A percentile compares a stretch with the other conserved stretches of the same genome.
Evolutionary conservation across 2,329 filamentous ascomycete species (phyloP).

Genomic region (Fusarium protoensiforme): DNA sequence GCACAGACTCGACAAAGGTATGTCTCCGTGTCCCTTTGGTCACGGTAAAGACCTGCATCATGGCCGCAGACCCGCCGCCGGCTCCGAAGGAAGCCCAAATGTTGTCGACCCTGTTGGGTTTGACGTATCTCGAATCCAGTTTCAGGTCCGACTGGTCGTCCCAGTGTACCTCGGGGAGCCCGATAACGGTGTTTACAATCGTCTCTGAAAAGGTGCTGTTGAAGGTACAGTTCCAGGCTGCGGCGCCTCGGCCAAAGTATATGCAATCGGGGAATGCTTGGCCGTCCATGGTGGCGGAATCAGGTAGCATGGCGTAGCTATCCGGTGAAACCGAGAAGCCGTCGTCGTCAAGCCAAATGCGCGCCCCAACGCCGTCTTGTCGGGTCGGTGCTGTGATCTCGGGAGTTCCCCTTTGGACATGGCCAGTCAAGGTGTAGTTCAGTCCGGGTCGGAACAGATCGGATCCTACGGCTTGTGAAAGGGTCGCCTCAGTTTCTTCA

Average conservation of each 20-base stretch:
- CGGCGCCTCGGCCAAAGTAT: not conserved
- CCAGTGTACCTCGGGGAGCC: slow-evolving; percentile 30
- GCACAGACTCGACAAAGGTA: slow-evolving; percentile 8
- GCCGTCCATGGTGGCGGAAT: fast-evolving
- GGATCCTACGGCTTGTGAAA: slow-evolving; percentile 12
- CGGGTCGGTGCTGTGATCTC: not conserved
- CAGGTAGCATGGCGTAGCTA: not conserved
- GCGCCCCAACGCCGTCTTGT: not conserved
- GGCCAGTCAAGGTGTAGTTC: slow-evolving; percentile 27
- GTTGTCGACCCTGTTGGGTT: slow-evolving; percentile 22
- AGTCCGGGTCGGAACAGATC: slow-evolving; percentile 17
- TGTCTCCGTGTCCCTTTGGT: slow-evolving; percentile 18
- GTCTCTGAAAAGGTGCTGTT: not conserved
- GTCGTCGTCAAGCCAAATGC: slow-evolving; percentile 23
- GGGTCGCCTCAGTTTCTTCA: not conserved
- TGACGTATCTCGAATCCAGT: slow-evolving; percentile 14
- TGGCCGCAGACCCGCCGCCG: slow-evolving; percentile 22
- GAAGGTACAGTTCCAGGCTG: slow-evolving; percentile 30
- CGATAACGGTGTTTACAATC: not conserved
- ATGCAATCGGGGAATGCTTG: not conserved
- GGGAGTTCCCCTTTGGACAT: not conserved
- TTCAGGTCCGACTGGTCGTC: not conserved
- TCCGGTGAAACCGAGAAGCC: slow-evolving; percentile 28
- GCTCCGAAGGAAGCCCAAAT: slow-evolving; percentile 25
- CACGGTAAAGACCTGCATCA: slow-evolving; percentile 32